Base-by-base conservation (phyloP, 2,329 filamentous ascomycete species). In the Lomentospora prolificans region DNA sequence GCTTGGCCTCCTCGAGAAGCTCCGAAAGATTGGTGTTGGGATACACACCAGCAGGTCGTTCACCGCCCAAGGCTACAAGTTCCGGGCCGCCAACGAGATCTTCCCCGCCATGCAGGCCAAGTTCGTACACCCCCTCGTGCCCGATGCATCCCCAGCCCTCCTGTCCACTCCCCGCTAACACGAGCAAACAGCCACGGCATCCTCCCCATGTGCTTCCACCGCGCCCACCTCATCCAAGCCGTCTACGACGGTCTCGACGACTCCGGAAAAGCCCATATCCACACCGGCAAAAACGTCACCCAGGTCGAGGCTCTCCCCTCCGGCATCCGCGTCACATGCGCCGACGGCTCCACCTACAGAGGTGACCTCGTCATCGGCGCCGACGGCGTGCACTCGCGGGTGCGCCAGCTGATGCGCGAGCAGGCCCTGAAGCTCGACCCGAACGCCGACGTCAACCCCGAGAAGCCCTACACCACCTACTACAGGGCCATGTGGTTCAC, bases 311-410 rank as follows among this genome's bases (percentile, higher is more conserved):
- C 58, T 27, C 51, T 19, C 6, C 12, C 12, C 3, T 55, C 61
- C n/a, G 62, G 63, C 1, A 67, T 69, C 2, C 57, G 57, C 2
- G 66, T 72, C 3, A 57, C 60, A 25, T 67, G 69, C 5, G 57
- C 59, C 3, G 71, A 75, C 57, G 69, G 71, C 1, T 62, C 60
- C 3, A 58, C 60, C 2, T 66, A 70, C 56, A 56, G 57, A 1
- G 73, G 68, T 1, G 68, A 70, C 44, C 63, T 76, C 10, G 58
- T 75, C 5, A 61, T 75, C 22, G 73, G 72, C 14, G 67, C 68
- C 6, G 73, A 75, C 60, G 73, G 73, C 4, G 69, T 73, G 4
- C 66, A 71, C 50, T 73, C 70, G 58, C 61, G 59, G 7, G 62
- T 67, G 4, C 65, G 69, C 36, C 30, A 12, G 7, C 6, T 33